Evolutionary conservation across 129 eudicot genomes (phyloP), one percentile per base, ranked within the genome.

Genomic region (Flaveria ramosissima): DNA sequence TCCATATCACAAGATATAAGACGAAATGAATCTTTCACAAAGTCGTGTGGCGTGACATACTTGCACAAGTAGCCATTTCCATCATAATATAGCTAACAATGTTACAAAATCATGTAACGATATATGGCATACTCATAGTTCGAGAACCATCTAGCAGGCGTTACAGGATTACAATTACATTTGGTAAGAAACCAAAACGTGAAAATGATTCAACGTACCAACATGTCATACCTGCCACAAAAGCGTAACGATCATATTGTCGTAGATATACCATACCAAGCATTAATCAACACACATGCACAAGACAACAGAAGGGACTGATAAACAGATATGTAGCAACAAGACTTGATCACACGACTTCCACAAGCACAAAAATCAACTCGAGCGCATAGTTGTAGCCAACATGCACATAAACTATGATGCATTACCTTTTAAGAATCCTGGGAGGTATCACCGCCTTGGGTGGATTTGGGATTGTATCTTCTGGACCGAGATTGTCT

Each of bases 391-490:
- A 17, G 21, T 21, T 53, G 6, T 17, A 9, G 41, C 26, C 20
- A 15, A 20, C 66, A n/a, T 3, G 30, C 19, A 7, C 20, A 17
- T 0, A 24, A 17, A 17, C 42, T 0, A 75, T 19, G 16, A 11
- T 1, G 17, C 64, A 23, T 67, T 26, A 80, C 72, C 83, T 81
- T n/a, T 69, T 80, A 51, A 90, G 77, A 61, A 73, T 83, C 83
- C 96, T 83, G 0, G 88, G 92, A 70, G 96, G 92, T 19, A 80
- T 61, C 63, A 78, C 6, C 1, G 26, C 73, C 41, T 62, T 80
- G 8, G 96, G 92, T n/a, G 92, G 90, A 76, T 84, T 84, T 5
- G 87, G 90, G 61, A 90, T 92, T 1, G 82, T 7, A 56, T 92
- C 98, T 41, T 80, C 63, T 0, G 88, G 82, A 56, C 92, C 94